Evolutionary conservation across 208 protist genomes (phyloP).

Genomic region (Trypanosoma caninum): DNA sequence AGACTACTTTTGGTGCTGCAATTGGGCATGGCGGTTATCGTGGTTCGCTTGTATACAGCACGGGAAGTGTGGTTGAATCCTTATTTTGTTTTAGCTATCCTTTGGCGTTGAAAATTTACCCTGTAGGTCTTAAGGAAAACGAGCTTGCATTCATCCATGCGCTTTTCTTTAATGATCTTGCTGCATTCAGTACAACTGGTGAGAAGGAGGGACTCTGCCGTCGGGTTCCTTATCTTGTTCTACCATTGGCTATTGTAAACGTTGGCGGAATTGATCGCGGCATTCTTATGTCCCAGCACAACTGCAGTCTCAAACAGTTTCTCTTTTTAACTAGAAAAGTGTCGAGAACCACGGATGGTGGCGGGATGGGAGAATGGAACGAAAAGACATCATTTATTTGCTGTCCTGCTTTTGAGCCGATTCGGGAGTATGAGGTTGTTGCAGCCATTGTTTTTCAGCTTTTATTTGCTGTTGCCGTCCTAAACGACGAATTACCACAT

Average conservation of each 20-base stretch:
- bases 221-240: constrained; percentile 43
- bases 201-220: constrained; percentile 12
- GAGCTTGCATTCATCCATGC: constrained; percentile 27
- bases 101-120: constrained; percentile 33
- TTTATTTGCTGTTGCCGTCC: constrained; percentile 40
- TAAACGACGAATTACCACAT: constrained; percentile 63
- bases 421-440: constrained; percentile 40
- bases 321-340: constrained; percentile 18
- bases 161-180: constrained; percentile 12
- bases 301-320: constrained; percentile 65
- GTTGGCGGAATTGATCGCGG: constrained; percentile 36
- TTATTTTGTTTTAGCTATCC: background rate
- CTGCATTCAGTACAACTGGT: background rate
- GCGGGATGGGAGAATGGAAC: background rate
- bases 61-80: constrained; percentile 1
- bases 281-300: constrained; percentile 67
- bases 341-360: background rate
- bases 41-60: constrained; percentile 64
- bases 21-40: constrained; percentile 73
- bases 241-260: constrained; percentile 55
- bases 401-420: constrained; percentile 28
- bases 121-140: constrained; percentile 19
- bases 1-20: background rate
- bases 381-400: constrained; percentile 18
- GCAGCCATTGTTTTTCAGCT: constrained; percentile 64